Conservation (phyloP, 306 rosid species). For the Datisca glomerata region DNA sequence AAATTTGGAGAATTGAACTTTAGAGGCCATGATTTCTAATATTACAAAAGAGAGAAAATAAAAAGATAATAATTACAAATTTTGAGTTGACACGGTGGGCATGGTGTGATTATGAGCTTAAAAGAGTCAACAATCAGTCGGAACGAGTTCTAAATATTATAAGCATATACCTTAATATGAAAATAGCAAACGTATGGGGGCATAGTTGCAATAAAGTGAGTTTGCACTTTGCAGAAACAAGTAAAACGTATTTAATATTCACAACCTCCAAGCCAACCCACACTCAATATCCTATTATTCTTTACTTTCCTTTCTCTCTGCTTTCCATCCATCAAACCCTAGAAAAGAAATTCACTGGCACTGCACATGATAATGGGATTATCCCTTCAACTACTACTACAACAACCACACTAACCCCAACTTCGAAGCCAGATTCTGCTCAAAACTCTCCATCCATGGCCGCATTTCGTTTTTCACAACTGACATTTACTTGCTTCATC, state of each 20-base stretch:
- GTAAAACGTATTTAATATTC: constrained; percentile 53
- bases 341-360: constrained; percentile 21
- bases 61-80: too few relatives aligned
- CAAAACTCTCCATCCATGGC: constrained; percentile 57
- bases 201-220: constrained; percentile 18
- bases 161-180: background rate
- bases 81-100: too few relatives aligned
- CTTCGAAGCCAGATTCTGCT: constrained; percentile 28
- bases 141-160: too few relatives aligned
- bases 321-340: constrained; percentile 54
- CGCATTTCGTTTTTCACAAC: constrained; percentile 23
- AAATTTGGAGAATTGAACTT: too few relatives aligned
- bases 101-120: too few relatives aligned
- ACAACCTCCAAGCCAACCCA: constrained; percentile 53
- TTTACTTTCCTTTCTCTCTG: constrained; percentile 50
- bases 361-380: constrained; percentile 34
- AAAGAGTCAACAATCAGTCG: too few relatives aligned
- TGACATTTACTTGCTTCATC: constrained; percentile 18
- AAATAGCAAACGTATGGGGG: constrained; percentile 14
- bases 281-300: constrained; percentile 24
- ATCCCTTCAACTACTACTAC: constrained; percentile 15
- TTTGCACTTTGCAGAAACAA: constrained; percentile 39
- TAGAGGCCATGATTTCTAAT: too few relatives aligned
- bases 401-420: constrained; percentile 12
- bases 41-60: too few relatives aligned